Evolutionary conservation across 306 rosid genomes (phyloP).

Genomic region (Acacia acuminata): DNA sequence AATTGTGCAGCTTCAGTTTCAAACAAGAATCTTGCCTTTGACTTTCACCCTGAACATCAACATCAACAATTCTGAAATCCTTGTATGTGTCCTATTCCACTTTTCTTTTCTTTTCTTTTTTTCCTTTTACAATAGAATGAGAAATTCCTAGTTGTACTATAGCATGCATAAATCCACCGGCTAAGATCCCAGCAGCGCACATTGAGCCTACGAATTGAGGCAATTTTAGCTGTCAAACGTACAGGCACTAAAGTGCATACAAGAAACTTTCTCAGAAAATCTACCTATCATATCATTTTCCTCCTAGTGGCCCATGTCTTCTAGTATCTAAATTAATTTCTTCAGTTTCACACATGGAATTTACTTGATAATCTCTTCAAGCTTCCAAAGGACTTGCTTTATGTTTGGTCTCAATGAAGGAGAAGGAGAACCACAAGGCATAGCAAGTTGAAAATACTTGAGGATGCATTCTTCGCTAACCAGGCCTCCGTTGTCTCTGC

Average conservation of each 20-base stretch:
- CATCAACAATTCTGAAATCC: conserved; percentile 33
- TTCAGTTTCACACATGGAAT: not conserved
- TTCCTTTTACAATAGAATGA: not conserved
- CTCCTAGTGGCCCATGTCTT: conserved; percentile 19
- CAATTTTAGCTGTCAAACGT: not conserved
- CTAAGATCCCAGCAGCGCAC: not conserved
- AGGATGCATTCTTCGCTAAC: conserved; percentile 64
- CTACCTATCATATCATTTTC: conserved; percentile 6
- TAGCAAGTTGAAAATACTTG: conserved; percentile 75
- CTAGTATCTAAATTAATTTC: conserved; percentile 21
- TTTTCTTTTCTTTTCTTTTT: too few relatives aligned
- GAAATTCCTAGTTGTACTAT: not conserved
- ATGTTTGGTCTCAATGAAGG: conserved; percentile 81
- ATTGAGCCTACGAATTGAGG: not conserved
- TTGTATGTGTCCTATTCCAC: conserved; percentile 38
- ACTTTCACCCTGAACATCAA: conserved; percentile 33
- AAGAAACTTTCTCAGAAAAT: not conserved
- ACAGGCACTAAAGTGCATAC: not conserved
- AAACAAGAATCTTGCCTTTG: conserved; percentile 34
- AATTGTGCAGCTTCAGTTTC: conserved; percentile 31
- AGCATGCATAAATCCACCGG: not conserved
- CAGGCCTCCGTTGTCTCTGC: conserved; percentile 31
- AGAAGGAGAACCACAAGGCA: conserved; percentile 86
- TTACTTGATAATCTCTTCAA: conserved; percentile 70
- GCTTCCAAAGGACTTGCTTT: conserved; percentile 73